Percentiles rank a stretch among this genome's conserved stretches.
phyloP scores from a whole-genome alignment of 306 rosid genomes.

The Citrullus mucosospermus region DNA sequence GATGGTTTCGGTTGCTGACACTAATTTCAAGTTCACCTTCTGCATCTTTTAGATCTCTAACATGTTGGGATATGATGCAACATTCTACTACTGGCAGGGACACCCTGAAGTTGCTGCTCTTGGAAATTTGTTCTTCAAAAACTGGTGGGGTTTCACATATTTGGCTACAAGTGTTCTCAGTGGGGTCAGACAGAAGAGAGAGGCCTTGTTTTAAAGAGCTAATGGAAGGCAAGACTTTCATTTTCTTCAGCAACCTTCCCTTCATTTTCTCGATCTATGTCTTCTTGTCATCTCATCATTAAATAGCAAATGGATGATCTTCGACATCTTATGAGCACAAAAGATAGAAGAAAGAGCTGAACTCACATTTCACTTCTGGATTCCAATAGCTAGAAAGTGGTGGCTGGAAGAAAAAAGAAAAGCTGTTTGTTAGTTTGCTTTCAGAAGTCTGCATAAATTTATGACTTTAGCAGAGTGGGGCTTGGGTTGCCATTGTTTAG shows the following conservation, averaged over 20 bases:
- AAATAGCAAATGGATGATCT: slow-evolving; percentile 23
- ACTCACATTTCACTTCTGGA: not conserved
- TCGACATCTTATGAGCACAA: not conserved
- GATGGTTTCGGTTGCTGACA: slow-evolving; percentile 13
- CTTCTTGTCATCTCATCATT: slow-evolving; percentile 6
- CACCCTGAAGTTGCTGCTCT: slow-evolving; percentile 18
- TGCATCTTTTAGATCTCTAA: slow-evolving; percentile 32
- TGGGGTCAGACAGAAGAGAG: slow-evolving; percentile 33
- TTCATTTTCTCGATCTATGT: slow-evolving; percentile 37
- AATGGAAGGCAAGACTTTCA: slow-evolving; percentile 43
- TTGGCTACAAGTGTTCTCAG: slow-evolving; percentile 25
- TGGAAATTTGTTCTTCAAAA: slow-evolving; percentile 19
- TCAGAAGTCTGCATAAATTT: not conserved
- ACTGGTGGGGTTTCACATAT: slow-evolving; percentile 24
- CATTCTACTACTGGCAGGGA: slow-evolving; percentile 12
- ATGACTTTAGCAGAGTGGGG: slow-evolving; percentile 8
- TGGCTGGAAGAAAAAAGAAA: not conserved
- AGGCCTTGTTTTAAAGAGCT: slow-evolving; percentile 46
- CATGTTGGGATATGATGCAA: slow-evolving; percentile 18
- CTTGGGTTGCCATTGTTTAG: not conserved
- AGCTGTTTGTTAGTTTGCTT: slow-evolving; percentile 6
- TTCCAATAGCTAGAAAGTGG: slow-evolving; percentile 9
- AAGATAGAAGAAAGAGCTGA: not conserved
- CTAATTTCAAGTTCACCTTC: slow-evolving; percentile 18
- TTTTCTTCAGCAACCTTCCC: slow-evolving; percentile 39